Evolutionary conservation across 129 eudicot genomes (phyloP).

Genomic region (Pittosporum tobira): DNA sequence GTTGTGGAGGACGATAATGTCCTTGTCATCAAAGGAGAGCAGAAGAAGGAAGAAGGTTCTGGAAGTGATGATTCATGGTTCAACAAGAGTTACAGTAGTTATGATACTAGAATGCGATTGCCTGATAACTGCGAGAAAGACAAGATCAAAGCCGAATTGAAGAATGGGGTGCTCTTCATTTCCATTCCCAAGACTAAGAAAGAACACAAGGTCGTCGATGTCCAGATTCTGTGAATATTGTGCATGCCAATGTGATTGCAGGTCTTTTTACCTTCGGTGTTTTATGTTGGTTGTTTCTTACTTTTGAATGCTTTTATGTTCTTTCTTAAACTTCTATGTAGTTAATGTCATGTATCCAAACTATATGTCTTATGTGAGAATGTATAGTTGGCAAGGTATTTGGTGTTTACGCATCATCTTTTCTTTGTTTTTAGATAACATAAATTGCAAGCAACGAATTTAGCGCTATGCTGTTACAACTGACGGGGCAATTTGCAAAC

Average conservation of each 20-base stretch:
- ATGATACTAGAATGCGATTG: conserved; percentile 41
- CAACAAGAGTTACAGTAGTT: conserved; percentile 33
- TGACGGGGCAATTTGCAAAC: no score
- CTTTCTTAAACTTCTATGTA: no score
- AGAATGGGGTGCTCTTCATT: conserved; percentile 69
- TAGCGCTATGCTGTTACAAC: no score
- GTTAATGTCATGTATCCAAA: no score
- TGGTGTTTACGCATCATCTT: no score
- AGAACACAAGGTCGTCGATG: conserved; percentile 63
- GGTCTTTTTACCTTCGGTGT: background rate
- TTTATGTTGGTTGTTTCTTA: background rate
- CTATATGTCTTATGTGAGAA: no score
- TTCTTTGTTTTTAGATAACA: no score
- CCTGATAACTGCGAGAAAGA: conserved; percentile 69
- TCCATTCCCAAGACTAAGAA: conserved; percentile 51
- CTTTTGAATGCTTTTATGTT: conserved; percentile 1
- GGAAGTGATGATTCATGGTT: conserved; percentile 30
- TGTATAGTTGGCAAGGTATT: no score
- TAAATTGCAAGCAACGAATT: no score
- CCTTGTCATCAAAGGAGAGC: conserved; percentile 70
- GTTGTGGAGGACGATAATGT: conserved; percentile 49
- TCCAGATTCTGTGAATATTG: conserved; percentile 24
- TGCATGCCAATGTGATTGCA: background rate
- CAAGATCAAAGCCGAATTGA: conserved; percentile 68
- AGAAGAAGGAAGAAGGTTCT: conserved; percentile 24